Conservation (phyloP, 805 yeast genomes). For the Starmerella sp. region DNA sequence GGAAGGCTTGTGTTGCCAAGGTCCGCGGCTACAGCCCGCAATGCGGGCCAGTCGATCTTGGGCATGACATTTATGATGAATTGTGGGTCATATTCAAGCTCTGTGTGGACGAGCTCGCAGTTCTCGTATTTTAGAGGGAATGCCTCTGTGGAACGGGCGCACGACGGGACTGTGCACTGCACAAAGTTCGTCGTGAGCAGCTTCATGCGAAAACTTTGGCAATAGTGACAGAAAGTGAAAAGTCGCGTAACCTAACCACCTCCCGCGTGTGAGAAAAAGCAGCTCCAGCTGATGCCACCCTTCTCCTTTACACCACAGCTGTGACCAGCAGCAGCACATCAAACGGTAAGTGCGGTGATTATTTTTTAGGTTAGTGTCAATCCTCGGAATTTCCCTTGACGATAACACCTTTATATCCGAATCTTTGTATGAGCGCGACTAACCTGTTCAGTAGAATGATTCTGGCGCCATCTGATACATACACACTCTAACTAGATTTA, state of each 20-base stretch:
- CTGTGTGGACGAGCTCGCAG: slow-evolving; percentile 64
- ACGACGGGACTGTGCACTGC: slow-evolving; percentile 76
- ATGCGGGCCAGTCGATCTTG: slow-evolving; percentile 81
- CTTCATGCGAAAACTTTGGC: slow-evolving; percentile 45
- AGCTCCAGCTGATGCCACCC: too few relatives aligned
- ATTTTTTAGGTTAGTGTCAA: slow-evolving; percentile 21
- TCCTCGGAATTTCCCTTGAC: slow-evolving; percentile 23
- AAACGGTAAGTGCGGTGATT: slow-evolving; percentile 8
- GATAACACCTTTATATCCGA: slow-evolving; percentile 2
- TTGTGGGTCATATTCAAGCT: slow-evolving; percentile 68
- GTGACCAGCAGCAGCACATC: background rate
- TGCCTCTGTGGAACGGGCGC: slow-evolving; percentile 61
- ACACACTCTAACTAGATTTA: too few relatives aligned
- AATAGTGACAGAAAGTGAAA: background rate
- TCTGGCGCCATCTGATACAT: too few relatives aligned
- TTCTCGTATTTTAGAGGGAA: slow-evolving; percentile 68
- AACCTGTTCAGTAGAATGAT: background rate
- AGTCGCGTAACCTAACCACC: slow-evolving; percentile 3
- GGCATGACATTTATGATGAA: slow-evolving; percentile 66
- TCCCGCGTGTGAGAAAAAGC: background rate
- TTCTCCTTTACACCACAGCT: too few relatives aligned
- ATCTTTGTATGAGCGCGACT: slow-evolving; percentile 1
- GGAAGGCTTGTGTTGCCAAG: slow-evolving; percentile 46
- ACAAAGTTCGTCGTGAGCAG: slow-evolving; percentile 93
- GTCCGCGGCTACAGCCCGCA: slow-evolving; percentile 65